Percentiles rank a stretch among this genome's conserved stretches.
Conservation (phyloP, 345 rosid species). For the Combretum micranthum region DNA sequence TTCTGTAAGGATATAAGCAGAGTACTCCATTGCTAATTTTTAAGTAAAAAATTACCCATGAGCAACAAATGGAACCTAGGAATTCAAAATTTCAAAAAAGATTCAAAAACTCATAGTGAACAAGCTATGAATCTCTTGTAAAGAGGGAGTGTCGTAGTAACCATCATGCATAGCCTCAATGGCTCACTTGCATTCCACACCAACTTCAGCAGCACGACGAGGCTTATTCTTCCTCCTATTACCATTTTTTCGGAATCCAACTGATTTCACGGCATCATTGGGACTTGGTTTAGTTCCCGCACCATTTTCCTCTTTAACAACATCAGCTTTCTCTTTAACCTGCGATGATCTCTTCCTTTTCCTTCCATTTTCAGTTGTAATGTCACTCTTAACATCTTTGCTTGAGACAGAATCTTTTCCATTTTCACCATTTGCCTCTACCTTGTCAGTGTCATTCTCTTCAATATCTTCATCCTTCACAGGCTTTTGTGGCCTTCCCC, state of each 20-base stretch:
- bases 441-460: conserved; percentile 31
- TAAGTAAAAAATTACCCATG: conserved; percentile 11
- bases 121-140: conserved; percentile 8
- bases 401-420: conserved; percentile 23
- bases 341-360: conserved; percentile 47
- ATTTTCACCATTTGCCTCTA: conserved; percentile 34
- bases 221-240: conserved; percentile 76
- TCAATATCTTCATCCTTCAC: conserved; percentile 34
- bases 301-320: conserved; percentile 42
- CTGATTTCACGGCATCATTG: conserved; percentile 31
- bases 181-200: conserved; percentile 62
- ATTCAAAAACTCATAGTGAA: neutral
- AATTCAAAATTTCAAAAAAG: too few species aligned
- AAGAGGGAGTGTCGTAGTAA: conserved; percentile 1
- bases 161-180: conserved; percentile 21
- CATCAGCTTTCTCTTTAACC: conserved; percentile 24
- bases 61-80: conserved; percentile 8
- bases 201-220: conserved; percentile 76
- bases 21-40: neutral
- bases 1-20: conserved; percentile 9
- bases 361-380: conserved; percentile 33
- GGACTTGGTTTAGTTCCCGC: conserved; percentile 31
- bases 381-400: conserved; percentile 31
- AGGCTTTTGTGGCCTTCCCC: conserved; percentile 68
- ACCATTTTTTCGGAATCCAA: conserved; percentile 51